Evolutionary conservation across 345 rosid species (phyloP).

Genomic region (Clausena lansium): DNA sequence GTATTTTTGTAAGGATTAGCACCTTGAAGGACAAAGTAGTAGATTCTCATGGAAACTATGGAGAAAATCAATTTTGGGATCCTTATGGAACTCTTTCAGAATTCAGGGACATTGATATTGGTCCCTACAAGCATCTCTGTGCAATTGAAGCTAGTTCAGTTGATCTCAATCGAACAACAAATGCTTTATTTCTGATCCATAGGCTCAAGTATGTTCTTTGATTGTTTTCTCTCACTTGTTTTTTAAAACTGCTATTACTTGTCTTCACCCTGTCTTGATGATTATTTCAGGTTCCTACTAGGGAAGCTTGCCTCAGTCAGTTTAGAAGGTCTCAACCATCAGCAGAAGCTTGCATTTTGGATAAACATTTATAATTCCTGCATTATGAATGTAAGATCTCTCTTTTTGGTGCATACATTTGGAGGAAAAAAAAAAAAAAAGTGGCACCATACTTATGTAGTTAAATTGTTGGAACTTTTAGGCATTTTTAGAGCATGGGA

Average conservation of each 20-base stretch:
- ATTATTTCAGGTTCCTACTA: conserved; percentile 55
- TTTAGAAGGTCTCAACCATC: conserved; percentile 74
- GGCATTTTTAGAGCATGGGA: conserved; percentile 83
- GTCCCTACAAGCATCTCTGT: conserved; percentile 58
- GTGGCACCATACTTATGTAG: conserved; percentile 9
- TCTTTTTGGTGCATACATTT: background rate
- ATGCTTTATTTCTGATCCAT: conserved; percentile 59
- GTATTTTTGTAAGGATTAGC: conserved; percentile 67
- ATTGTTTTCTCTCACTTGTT: background rate
- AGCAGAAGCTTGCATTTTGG: conserved; percentile 97
- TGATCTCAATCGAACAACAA: conserved; percentile 54
- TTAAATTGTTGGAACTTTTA: conserved; percentile 17
- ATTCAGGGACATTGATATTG: conserved; percentile 45
- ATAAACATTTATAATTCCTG: conserved; percentile 86
- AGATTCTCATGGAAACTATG: conserved; percentile 22
- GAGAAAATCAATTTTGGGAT: conserved; percentile 37
- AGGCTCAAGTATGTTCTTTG: conserved; percentile 65
- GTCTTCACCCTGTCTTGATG: conserved; percentile 13
- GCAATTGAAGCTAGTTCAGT: conserved; percentile 54
- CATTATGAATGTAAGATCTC: conserved; percentile 70
- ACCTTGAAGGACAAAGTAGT: conserved; percentile 46
- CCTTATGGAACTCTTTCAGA: conserved; percentile 56
- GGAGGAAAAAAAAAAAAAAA: background rate
- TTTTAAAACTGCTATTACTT: background rate
- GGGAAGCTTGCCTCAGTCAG: conserved; percentile 69